phyloP scores from a whole-genome alignment of 1,139 yeast species.

The Suhomyces maxii region DNA sequence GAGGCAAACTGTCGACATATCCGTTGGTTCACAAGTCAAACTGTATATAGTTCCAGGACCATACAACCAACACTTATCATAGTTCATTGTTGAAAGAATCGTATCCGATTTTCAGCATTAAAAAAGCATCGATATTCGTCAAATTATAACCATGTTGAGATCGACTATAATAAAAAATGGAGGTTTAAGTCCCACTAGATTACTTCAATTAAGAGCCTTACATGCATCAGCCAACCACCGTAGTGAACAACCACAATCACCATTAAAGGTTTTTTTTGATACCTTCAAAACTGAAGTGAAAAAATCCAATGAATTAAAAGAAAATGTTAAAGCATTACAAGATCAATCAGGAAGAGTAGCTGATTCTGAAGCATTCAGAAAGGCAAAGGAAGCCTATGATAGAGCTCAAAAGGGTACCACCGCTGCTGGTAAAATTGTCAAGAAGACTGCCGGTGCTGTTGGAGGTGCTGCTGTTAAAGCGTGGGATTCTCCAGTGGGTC shows the following conservation, averaged over 20 bases:
- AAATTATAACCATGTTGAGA: constrained; percentile 11
- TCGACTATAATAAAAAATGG: constrained; percentile 10
- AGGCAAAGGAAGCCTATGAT: constrained; percentile 90
- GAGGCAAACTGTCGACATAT: background rate
- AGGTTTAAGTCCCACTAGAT: constrained; percentile 1
- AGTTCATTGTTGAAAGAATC: background rate
- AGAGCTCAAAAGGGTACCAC: constrained; percentile 78
- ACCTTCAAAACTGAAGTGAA: constrained; percentile 91
- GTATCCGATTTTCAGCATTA: constrained; percentile 1
- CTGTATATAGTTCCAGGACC: constrained; percentile 4
- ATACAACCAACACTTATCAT: background rate
- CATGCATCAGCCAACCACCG: constrained; percentile 12
- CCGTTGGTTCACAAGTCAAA: constrained; percentile 1
- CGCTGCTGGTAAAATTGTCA: constrained; percentile 80
- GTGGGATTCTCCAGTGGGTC: constrained; percentile 95
- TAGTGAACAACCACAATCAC: constrained; percentile 54
- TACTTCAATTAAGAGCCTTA: constrained; percentile 9
- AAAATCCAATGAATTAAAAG: constrained; percentile 85
- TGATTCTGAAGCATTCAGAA: constrained; percentile 90
- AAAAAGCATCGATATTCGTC: background rate
- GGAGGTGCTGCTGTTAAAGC: constrained; percentile 89
- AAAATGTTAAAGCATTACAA: constrained; percentile 89
- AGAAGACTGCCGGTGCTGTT: constrained; percentile 90
- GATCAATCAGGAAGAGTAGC: constrained; percentile 96
- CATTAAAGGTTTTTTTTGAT: constrained; percentile 88